phyloP scores from a whole-genome alignment of 2,329 filamentous ascomycete species.

The Talaromyces sp. region DNA sequence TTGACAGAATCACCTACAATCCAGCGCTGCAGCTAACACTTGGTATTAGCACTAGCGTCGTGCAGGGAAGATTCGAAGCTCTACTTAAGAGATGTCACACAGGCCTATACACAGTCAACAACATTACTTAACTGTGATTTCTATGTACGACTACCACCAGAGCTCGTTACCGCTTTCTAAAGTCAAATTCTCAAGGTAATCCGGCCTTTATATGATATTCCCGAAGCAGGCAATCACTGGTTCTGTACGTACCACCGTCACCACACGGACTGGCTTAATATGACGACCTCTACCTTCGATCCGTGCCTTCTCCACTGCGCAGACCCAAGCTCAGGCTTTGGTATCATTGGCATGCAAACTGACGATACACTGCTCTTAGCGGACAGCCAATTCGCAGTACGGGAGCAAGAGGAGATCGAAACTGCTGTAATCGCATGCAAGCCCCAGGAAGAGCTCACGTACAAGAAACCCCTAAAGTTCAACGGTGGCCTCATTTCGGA shows the following conservation, averaged over 20 bases:
- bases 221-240: conserved; percentile 4
- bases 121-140: neutral
- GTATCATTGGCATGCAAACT: neutral
- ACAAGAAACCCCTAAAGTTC: too few species aligned
- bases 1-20: neutral
- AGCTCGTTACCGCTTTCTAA: too few species aligned
- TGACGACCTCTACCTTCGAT: neutral
- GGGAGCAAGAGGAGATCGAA: neutral
- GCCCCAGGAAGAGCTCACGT: too few species aligned
- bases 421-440: too few species aligned
- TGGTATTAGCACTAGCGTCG: too few species aligned
- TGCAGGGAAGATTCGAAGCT: too few species aligned
- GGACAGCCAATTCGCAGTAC: neutral
- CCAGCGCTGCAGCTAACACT: neutral
- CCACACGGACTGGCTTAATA: neutral
- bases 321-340: neutral
- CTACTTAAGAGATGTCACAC: neutral
- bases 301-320: neutral
- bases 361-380: neutral
- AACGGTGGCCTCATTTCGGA: neutral
- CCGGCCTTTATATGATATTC: neutral
- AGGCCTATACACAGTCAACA: neutral
- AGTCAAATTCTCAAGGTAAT: neutral
- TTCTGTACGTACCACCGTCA: neutral
- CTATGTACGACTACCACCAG: too few species aligned